These are phyloP conservation scores for Lactarius tabidus DNA, from an alignment of 768 basidiomycete genomes.

Conservation along the genomic window DNA sequence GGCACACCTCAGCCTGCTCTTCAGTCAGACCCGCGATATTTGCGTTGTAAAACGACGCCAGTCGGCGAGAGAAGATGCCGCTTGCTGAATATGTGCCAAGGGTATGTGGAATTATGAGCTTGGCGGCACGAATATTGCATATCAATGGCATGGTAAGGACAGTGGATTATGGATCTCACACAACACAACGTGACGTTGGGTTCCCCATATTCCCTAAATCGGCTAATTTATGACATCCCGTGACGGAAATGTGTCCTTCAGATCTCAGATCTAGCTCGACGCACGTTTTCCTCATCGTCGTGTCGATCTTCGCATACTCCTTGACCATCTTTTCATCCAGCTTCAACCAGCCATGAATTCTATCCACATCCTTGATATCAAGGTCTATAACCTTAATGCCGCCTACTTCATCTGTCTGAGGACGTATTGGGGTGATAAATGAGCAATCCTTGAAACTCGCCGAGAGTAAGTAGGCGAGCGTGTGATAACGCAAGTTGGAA, in stretches of 20 bases:
- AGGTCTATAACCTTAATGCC: constrained; percentile 77
- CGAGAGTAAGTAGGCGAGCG: constrained; percentile 77
- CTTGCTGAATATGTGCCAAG: neutral
- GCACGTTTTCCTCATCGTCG: constrained; percentile 14
- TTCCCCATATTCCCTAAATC: neutral
- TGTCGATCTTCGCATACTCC: constrained; percentile 34
- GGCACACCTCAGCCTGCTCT: constrained; percentile 71
- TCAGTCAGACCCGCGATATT: constrained; percentile 73
- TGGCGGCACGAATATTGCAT: neutral
- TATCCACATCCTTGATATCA: constrained; percentile 69
- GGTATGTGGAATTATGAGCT: neutral
- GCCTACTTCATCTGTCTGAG: constrained; percentile 33
- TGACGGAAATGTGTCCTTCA: too few relatives aligned
- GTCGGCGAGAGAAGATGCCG: constrained; percentile 7
- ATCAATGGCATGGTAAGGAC: constrained; percentile 2
- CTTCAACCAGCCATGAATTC: constrained; percentile 65
- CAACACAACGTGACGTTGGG: too few relatives aligned
- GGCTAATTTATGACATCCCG: too few relatives aligned
- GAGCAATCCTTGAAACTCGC: constrained; percentile 98
- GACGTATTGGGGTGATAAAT: constrained; percentile 44
- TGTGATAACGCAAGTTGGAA: constrained; percentile 53
- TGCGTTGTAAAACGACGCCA: constrained; percentile 61
- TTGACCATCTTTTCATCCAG: constrained; percentile 66
- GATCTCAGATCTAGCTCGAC: neutral
- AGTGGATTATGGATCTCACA: neutral